Conservation (phyloP, 768 basidiomycete genomes). For the Psilocybe cubensis region DNA sequence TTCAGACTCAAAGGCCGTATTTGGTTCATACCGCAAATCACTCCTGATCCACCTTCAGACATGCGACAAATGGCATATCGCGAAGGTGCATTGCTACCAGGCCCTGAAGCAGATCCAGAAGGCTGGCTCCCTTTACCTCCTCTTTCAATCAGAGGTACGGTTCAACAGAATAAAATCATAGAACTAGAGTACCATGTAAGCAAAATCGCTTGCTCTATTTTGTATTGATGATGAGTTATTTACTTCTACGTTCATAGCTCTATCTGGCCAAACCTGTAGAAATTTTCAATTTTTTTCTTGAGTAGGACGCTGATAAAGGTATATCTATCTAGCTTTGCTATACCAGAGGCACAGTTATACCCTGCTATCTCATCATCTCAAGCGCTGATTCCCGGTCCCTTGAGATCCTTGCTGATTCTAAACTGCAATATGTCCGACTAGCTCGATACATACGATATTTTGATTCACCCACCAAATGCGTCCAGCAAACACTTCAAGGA, state of each 20-base stretch:
- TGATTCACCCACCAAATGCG: slow-evolving; percentile 4
- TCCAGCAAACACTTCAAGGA: slow-evolving; percentile 5
- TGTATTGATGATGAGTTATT: not conserved
- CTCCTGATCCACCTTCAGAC: slow-evolving; percentile 6
- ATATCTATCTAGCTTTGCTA: slow-evolving; percentile 20
- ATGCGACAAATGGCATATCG: slow-evolving; percentile 11
- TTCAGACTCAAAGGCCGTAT: slow-evolving; percentile 13
- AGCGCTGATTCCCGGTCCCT: slow-evolving; percentile 8
- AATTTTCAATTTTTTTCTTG: not conserved
- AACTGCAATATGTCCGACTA: slow-evolving; percentile 11
- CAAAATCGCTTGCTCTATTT: not conserved
- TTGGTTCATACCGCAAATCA: slow-evolving; percentile 12
- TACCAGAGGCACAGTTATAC: slow-evolving; percentile 26
- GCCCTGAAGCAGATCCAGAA: slow-evolving; percentile 12
- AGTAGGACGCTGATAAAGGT: not conserved
- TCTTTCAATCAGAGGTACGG: not conserved
- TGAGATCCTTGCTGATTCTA: slow-evolving; percentile 5
- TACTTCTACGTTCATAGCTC: slow-evolving; percentile 26
- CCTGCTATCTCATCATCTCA: slow-evolving; percentile 22
- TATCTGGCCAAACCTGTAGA: slow-evolving; percentile 28
- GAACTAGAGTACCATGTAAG: slow-evolving; percentile 3
- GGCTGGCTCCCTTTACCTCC: slow-evolving; percentile 13
- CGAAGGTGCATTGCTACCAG: not conserved
- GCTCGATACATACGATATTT: slow-evolving; percentile 6
- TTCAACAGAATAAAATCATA: not conserved